Evolutionary conservation across 768 basidiomycete species (phyloP), one percentile per base, ranked within the genome.

Genomic region (Rhizopogon vesiculosus): DNA sequence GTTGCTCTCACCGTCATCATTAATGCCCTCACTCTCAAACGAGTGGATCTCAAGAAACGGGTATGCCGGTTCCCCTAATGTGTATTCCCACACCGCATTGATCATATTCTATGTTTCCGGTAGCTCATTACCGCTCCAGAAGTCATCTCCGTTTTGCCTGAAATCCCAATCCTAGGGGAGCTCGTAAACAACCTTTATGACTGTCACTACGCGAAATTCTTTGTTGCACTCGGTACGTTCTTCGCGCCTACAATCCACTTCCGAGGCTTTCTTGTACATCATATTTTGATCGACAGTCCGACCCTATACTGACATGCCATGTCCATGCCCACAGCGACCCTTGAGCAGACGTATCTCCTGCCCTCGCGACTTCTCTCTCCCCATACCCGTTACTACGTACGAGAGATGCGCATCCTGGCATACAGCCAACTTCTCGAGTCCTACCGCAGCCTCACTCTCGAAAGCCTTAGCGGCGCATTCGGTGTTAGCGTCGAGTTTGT

Each of bases 371-470:
- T 94, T 56, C 82, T 98, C 45, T 80, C 86, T 2, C 89, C 87
- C 0, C 97, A 98, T 68, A 80, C 92, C 0, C 84, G 91, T 7
- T 96, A 78, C 75, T 98, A 97, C 69, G 80, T 94, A 31, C 87
- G 96, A 56, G 96, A 98, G 71, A 93, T 98, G 91, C 86, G 97
- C 35, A 93, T 98, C 60, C 84, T 89, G 18, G 94, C 95, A 1
- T 98, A 97, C 72, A 74, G 79, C 28, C 96, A 98, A 64, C 78
- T 98, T 5, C 77, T 99, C n/a, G 92, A 98, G 68, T 86, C 83
- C 9, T 99, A 98, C 69, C 81, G 87, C 39, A 90, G 87, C 54
- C 78, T 98, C 43, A 98, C 96, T 1, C 75, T 99, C 19, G 87
- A 93, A 51, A 91, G 89, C 62, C 80, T 98, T 59, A 82, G 84